Conservation (phyloP, 257 asterid species). For the Solanum sparsipilum region DNA sequence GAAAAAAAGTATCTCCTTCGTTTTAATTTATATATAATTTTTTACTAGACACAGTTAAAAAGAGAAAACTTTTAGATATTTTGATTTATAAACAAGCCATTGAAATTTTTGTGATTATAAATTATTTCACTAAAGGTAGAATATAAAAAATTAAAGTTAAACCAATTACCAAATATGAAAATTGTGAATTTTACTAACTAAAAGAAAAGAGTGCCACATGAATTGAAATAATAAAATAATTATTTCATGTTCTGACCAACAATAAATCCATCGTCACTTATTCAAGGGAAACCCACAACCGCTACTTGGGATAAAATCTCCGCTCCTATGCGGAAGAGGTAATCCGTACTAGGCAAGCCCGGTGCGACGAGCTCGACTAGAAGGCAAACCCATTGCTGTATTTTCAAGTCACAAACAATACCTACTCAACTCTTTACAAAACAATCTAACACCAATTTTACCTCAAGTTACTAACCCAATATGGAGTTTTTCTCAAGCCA, state of each 20-base stretch:
- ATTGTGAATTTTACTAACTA: not conserved
- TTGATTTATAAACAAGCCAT: not conserved
- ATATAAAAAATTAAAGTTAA: no score
- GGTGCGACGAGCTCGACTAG: no score
- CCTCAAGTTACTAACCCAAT: not conserved
- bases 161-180: no score
- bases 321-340: not conserved
- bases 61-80: not conserved
- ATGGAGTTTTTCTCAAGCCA: not conserved
- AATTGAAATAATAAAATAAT: not conserved
- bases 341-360: not conserved
- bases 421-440: not conserved
- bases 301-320: not conserved
- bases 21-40: not conserved
- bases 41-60: not conserved
- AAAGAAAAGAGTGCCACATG: not conserved
- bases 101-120: not conserved
- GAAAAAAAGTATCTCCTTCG: not conserved
- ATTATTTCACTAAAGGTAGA: not conserved
- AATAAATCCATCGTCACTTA: not conserved
- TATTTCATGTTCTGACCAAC: not conserved
- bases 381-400: no score
- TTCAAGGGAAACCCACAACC: not conserved
- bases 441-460: not conserved
- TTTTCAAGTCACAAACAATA: not conserved